Evolutionary conservation across 805 yeast species (phyloP).

Genomic region (Sungouiella blattae): DNA sequence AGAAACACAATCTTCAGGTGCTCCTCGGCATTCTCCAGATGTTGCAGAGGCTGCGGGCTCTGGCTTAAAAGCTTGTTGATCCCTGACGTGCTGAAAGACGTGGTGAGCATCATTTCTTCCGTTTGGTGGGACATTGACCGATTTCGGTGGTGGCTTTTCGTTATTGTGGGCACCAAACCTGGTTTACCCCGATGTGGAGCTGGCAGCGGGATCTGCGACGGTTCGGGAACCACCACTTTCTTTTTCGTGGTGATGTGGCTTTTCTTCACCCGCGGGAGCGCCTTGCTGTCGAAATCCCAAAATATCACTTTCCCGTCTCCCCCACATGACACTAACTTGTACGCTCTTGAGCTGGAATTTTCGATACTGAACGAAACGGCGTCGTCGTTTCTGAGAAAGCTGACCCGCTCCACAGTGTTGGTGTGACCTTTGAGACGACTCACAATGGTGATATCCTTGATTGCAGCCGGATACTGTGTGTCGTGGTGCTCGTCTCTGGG

Average conservation of each 20-base stretch:
- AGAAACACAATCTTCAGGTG: slow-evolving; percentile 27
- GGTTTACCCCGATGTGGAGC: background rate
- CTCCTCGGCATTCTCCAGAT: slow-evolving; percentile 11
- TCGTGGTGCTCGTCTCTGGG: slow-evolving; percentile 13
- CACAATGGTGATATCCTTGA: slow-evolving; percentile 36
- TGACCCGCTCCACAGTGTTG: slow-evolving; percentile 29
- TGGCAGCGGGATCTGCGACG: too few species aligned
- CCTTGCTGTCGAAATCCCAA: slow-evolving; percentile 44
- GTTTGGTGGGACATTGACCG: background rate
- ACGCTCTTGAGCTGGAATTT: slow-evolving; percentile 11
- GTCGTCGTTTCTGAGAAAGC: slow-evolving; percentile 23
- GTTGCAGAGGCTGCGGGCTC: slow-evolving; percentile 5
- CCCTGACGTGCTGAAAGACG: slow-evolving; percentile 14
- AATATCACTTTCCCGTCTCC: slow-evolving; percentile 37
- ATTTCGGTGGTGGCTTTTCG: background rate
- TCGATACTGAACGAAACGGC: background rate
- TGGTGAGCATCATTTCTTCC: slow-evolving; percentile 9
- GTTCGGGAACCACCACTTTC: background rate
- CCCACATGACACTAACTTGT: slow-evolving; percentile 37
- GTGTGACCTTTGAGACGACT: slow-evolving; percentile 39
- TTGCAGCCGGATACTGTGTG: slow-evolving; percentile 26
- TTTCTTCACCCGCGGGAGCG: slow-evolving; percentile 34
- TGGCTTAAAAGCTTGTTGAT: slow-evolving; percentile 13
- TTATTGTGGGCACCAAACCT: background rate
- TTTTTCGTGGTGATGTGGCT: slow-evolving; percentile 8